Evolutionary conservation across 139 green algal species (phyloP).

Genomic region (Closterium sp.): DNA sequence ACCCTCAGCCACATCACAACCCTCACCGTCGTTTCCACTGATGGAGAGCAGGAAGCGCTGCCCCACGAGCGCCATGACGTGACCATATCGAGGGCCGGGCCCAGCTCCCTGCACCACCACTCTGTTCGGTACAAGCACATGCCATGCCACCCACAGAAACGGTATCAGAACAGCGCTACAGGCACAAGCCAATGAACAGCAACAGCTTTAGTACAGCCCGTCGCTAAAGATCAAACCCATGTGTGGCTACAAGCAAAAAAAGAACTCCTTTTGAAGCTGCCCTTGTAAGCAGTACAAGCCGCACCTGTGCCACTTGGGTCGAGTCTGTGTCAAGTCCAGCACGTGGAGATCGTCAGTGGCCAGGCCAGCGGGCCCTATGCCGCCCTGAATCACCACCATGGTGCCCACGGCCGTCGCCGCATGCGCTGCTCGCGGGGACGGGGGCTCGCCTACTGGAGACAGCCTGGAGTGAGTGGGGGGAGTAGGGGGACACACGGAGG

Average conservation of each 20-base stretch:
- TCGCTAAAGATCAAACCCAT: background rate
- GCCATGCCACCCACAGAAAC: background rate
- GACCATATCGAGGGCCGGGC: constrained; percentile 90
- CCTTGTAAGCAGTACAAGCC: background rate
- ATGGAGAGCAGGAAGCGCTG: constrained; percentile 96
- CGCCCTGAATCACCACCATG: constrained; percentile 97
- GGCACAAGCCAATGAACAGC: background rate
- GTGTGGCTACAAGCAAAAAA: background rate
- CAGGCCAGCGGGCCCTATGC: constrained; percentile 83
- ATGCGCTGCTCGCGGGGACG: constrained; percentile 90
- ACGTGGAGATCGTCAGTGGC: constrained; percentile 96
- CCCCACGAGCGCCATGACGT: constrained; percentile 91
- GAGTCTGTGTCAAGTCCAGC: constrained; percentile 86
- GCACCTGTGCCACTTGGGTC: constrained; percentile 82
- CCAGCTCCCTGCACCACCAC: constrained; percentile 92
- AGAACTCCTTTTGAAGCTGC: background rate
- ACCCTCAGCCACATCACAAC: background rate
- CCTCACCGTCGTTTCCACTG: constrained; percentile 92
- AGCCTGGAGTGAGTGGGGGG: too few species aligned
- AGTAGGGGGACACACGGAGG: too few species aligned
- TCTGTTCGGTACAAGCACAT: constrained; percentile 39
- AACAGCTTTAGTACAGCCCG: background rate
- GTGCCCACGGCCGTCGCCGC: constrained; percentile 95
- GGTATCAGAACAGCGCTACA: background rate
- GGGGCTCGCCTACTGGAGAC: constrained; percentile 75